Evolutionary conservation across 2,329 filamentous ascomycete species (phyloP), one percentile per base, ranked within the genome.

Genomic region (Diplodia seriata): DNA sequence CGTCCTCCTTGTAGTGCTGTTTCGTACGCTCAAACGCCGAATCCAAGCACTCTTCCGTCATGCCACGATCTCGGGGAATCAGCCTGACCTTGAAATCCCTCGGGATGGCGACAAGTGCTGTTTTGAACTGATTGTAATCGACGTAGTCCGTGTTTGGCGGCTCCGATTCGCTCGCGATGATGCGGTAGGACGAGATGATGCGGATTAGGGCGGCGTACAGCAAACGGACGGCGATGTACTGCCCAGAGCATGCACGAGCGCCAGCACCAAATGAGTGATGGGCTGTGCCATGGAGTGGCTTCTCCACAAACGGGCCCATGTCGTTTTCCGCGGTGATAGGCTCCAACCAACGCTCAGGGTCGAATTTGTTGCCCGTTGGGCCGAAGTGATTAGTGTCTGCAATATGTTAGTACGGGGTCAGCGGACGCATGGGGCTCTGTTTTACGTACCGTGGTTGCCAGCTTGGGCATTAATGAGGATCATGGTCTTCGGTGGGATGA

Each of bases 121-220:
- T 84, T 76, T 88, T 88, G 71, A 87, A 83, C 71, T 85, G 81
- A 70, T 88, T 89, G 71, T 88, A 88, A 5, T 89, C 86, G 4
- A 88, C 83, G 69, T 88, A 88, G 72, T 88, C 85, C 0, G 86
- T 88, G 70, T 87, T 88, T 0, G 86, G 86, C 0, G 86, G 86
- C 53, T 82, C 76, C 0, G 74, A 72, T 62, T 83, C 78, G 71
- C 79, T 81, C 29, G 85, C 79, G 38, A 85, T 80, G 66, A 86
- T 83, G 70, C 78, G 81, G 74, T 84, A 86, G 9, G 80, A 79
- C 3, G 80, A 78, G n/a, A 86, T 70, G 1, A 86, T 74, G 3
- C 85, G 80, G 7, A 86, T 75, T 0, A 87, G 75, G 3, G 84
- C 83, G 0, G 82, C 74, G 69, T 86, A 85, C 2, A 86, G 74